Evolutionary conservation across 352 stramenopile genomes (phyloP), one percentile per base, ranked within the genome.

Genomic region (Globisporangium megalacanthum): DNA sequence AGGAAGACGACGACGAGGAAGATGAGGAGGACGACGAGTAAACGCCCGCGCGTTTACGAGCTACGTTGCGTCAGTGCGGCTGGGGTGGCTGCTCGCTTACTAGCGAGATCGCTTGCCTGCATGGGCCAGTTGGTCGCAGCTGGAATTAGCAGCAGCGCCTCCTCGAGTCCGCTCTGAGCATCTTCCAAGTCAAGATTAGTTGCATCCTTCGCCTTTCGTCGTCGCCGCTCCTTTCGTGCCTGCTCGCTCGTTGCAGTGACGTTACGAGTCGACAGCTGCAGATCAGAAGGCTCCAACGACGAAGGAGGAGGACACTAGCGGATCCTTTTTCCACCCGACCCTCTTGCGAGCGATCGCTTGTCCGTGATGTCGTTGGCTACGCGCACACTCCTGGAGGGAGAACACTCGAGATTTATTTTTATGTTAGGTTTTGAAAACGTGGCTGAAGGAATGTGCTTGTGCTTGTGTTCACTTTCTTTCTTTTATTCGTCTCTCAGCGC

Each of bases 1-100:
- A 86, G 0, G 66, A 86, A 8, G 79, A 92, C 7, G 80, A 91
- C 8, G 79, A 95, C 1, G 72, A 89, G 0, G 64, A 89, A 14
- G 79, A 88, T 0, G 67, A 85, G 6, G 77, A 95, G 49, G 68
- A 79, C 58, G 77, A 87, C 64, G 75, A 88, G 61, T 89, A 87
- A 67, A 55, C 64, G 42, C 35, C 1, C 35, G 35, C 7, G 35
- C 42, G 5, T 31, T 11, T 20, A 20, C 17, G 44, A 49, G 44
- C 5, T 25, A 13, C 42, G n/a, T 17, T 19, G 42, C 42, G 17
- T 6, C n/a, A n/a, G 17, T 39, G 35, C 7, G 10, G 35, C 10
- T 5, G 35, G 7, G 35, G 35, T 39, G 35, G 35, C 35, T 39
- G 35, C 35, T 39, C 35, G 10, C 35, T 39, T 13, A 13, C 35